Evolutionary conservation across 306 rosid species (phyloP).

Genomic region (Begonia masoniana): DNA sequence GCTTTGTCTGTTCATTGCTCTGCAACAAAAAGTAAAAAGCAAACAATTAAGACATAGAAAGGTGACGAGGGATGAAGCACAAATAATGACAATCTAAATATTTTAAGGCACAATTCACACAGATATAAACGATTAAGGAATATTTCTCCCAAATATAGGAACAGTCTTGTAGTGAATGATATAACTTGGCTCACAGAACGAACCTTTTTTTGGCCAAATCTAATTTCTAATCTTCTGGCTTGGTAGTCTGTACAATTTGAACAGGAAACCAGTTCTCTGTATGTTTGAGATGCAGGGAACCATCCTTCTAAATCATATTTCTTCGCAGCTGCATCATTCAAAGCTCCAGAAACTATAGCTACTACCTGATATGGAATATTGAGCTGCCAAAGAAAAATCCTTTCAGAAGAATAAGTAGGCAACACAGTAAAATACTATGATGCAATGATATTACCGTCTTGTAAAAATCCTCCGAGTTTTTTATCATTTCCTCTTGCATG

Average conservation of each 20-base stretch:
- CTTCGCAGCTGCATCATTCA: conserved; percentile 98
- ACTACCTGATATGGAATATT: conserved; percentile 82
- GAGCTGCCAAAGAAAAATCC: conserved; percentile 28
- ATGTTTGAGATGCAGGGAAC: conserved; percentile 86
- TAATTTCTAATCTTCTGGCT: conserved; percentile 73
- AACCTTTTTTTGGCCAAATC: conserved; percentile 95
- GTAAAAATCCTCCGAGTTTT: conserved; percentile 85
- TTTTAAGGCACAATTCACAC: no score
- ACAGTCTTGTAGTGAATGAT: no score
- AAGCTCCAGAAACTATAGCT: conserved; percentile 85
- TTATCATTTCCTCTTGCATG: conserved; percentile 93
- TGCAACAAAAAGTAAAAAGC: conserved; percentile 19
- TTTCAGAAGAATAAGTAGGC: not conserved
- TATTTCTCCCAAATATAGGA: no score
- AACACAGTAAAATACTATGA: not conserved
- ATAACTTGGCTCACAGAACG: conserved; percentile 2
- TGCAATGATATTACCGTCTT: conserved; percentile 19
- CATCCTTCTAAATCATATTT: conserved; percentile 91
- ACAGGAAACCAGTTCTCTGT: conserved; percentile 87
- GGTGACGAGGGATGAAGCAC: no score
- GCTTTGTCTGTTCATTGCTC: conserved; percentile 77
- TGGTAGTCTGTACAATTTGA: conserved; percentile 97
- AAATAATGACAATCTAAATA: no score
- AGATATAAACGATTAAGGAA: no score
- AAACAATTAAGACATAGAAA: not conserved